Evolutionary conservation across 768 basidiomycete species (phyloP), one percentile per base, ranked within the genome.

Genomic region (Lactarius sanguifluus): DNA sequence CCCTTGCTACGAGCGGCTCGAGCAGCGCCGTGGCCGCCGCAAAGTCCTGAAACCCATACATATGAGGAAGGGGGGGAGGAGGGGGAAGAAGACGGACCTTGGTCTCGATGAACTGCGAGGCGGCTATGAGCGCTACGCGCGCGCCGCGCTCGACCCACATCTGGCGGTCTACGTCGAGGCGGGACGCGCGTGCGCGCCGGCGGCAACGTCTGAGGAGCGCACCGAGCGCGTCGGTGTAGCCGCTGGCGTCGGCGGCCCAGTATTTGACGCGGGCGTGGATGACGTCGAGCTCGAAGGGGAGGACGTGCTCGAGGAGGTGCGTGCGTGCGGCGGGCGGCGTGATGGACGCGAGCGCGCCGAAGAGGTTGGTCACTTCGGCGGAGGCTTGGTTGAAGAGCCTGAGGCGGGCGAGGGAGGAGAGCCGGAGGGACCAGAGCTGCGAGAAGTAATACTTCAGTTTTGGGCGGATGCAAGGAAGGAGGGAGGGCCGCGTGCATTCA

Each of bases 101-200:
- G 87, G 92, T 91, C 76, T 94, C 92, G 61, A 91, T 79, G 72
- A 94, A 76, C 76, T 94, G 91, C 41, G 89, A 89, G 1, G 91
- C 91, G 57, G 92, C 82, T 67, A 93, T 92, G 62, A 94, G 74
- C 62, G 82, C 85, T n/a, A 94, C 78, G 58, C 92, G 79, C 18
- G 88, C 84, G 4, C 87, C 86, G 64, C 92, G 85, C 75, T 94
- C 92, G 66, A 86, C 86, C 92, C 92, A 94, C 91, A 93, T 92
- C 59, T 66, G 32, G 59, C 57, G 59, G 64, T 71, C 54, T 5
- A 59, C 67, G 57, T 43, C 69, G 66, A 60, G 71, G 69, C 63
- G 77, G 75, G 41, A 82, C 77, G 25, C 84, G 81, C 47, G 55
- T 45, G 62, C 75, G 71, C 62, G 76, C 67, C 67, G 81, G 68